Evolutionary conservation across 2,329 filamentous ascomycete genomes (phyloP).

Genomic region (Nakataea oryzae): DNA sequence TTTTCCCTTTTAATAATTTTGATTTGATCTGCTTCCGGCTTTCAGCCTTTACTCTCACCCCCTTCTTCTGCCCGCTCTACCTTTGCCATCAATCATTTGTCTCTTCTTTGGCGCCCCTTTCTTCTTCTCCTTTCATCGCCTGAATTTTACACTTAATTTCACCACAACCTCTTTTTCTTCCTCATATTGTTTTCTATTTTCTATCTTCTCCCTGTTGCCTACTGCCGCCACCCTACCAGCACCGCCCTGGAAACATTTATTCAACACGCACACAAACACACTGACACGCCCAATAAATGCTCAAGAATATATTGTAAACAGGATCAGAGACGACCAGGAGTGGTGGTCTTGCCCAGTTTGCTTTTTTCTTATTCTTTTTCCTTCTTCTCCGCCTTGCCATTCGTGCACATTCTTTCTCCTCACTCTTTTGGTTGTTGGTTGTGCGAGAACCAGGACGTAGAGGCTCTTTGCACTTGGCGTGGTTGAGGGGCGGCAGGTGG

Average conservation of each 20-base stretch:
- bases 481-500: background rate
- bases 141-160: background rate
- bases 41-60: background rate
- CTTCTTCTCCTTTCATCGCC: background rate
- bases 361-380: background rate
- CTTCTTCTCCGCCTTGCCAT: background rate
- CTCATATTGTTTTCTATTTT: too few relatives aligned
- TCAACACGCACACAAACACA: too few relatives aligned
- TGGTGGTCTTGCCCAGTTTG: background rate
- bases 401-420: background rate
- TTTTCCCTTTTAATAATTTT: too few relatives aligned
- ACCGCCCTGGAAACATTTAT: background rate
- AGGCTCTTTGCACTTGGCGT: background rate
- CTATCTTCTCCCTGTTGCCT: background rate
- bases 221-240: background rate
- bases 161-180: background rate
- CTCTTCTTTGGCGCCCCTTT: background rate
- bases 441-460: background rate
- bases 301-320: background rate
- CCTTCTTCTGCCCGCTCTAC: background rate
- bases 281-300: background rate
- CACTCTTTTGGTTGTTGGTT: background rate
- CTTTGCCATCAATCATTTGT: background rate
- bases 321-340: too few relatives aligned
- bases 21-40: background rate